Conservation (phyloP, 176 grass and related monocot genomes). For the Pontederia paniculata region DNA sequence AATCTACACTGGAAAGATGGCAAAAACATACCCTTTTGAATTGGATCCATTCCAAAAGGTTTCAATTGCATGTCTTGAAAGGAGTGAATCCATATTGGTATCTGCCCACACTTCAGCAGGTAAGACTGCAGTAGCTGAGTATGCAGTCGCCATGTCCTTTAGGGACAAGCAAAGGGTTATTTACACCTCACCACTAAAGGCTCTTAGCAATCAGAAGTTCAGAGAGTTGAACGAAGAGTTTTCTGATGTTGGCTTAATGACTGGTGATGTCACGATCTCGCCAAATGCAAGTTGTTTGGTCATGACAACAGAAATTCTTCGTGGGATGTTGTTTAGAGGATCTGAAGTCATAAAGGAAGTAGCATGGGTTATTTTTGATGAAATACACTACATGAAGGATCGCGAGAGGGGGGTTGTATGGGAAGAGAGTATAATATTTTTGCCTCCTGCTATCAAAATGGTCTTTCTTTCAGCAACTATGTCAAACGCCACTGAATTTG, state of each 20-base stretch:
- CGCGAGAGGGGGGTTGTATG: constrained; percentile 25
- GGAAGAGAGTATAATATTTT: constrained; percentile 97
- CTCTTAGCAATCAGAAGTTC: constrained; percentile 98
- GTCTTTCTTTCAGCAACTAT: constrained; percentile 35
- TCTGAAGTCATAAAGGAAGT: constrained; percentile 98
- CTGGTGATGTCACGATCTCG: constrained; percentile 81
- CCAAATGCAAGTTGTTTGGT: constrained; percentile 90
- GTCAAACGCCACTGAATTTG: constrained; percentile 97
- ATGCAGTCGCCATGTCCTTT: constrained; percentile 93
- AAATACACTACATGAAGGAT: constrained; percentile 99
- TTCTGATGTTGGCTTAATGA: constrained; percentile 86
- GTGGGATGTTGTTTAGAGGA: constrained; percentile 93
- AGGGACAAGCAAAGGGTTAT: constrained; percentile 78
- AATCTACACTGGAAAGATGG: constrained; percentile 64
- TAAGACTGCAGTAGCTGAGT: constrained; percentile 85
- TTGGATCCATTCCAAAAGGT: constrained; percentile 89
- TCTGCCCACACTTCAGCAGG: constrained; percentile 94
- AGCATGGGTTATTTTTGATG: constrained; percentile 97
- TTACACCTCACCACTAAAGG: constrained; percentile 89
- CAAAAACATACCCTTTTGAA: constrained; percentile 82
- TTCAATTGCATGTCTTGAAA: constrained; percentile 76
- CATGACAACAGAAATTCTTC: constrained; percentile 96
- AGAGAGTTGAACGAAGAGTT: constrained; percentile 90
- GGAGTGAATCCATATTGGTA: constrained; percentile 81
- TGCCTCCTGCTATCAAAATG: constrained; percentile 38